phyloP scores from a whole-genome alignment of 1,139 yeast species.

The Taphrina deformans region DNA sequence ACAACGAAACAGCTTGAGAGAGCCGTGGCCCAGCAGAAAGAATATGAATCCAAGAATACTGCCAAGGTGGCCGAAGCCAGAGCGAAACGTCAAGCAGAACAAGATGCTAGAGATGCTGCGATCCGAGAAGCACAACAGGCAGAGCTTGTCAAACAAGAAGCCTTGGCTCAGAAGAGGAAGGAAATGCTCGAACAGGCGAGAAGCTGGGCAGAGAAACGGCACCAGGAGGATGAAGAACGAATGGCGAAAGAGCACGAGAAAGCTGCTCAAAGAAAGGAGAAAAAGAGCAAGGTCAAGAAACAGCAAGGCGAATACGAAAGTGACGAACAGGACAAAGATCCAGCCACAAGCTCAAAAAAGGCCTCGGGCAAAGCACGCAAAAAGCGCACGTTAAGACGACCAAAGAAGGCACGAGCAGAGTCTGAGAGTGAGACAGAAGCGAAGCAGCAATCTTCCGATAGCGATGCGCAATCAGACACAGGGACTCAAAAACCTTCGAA shows the following conservation, averaged over 20 bases:
- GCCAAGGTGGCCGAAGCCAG: conserved; percentile 41
- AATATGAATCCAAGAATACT: conserved; percentile 51
- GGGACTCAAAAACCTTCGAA: not conserved
- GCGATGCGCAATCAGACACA: not conserved
- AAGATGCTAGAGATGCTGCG: not conserved
- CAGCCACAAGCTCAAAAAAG: not conserved
- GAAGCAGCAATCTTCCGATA: not conserved
- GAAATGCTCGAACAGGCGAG: conserved; percentile 32
- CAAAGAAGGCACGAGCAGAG: not conserved
- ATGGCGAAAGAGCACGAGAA: conserved; percentile 17
- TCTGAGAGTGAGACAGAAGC: conserved; percentile 8
- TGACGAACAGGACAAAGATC: conserved; percentile 2
- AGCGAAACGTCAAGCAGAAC: conserved; percentile 32
- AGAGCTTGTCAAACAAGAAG: conserved; percentile 22
- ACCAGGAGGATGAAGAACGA: conserved; percentile 31
- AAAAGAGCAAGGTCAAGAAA: not conserved
- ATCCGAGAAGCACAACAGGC: conserved; percentile 5
- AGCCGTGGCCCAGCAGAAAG: conserved; percentile 70
- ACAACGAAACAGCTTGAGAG: conserved; percentile 69
- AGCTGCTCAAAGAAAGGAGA: conserved; percentile 23
- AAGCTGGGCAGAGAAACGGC: conserved; percentile 28
- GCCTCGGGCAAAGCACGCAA: not conserved
- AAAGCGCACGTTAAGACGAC: not conserved
- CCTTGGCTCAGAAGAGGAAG: conserved; percentile 25
- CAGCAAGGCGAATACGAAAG: not conserved